Base-by-base conservation (phyloP, 176 grass and related monocot genomes). In the Tuctoria greenei region DNA sequence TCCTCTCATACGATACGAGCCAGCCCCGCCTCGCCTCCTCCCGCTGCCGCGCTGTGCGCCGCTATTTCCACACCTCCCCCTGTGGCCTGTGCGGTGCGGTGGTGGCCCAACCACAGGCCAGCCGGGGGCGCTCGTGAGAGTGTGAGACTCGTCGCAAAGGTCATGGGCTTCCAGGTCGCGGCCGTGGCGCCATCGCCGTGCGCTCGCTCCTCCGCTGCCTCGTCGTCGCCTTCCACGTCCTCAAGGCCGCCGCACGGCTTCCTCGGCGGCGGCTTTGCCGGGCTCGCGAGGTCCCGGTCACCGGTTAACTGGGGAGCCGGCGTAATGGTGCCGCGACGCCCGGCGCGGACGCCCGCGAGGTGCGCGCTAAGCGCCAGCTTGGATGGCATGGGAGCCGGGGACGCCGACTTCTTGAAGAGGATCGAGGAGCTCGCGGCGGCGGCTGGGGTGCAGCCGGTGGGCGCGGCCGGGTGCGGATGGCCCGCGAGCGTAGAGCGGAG, bases 361-460 rank as follows among this genome's bases (percentile, higher is more conserved):
- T 73, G 84, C 23, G 84, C 82, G 14, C 50, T 74, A 60, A 88
- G 82, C 66, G 81, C 90, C 1, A 90, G 82, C 51, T 25, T 90
- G 4, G 83, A 88, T 1, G 65, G 71, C 20, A 83, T 92, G 41
- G 82, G 75, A 5, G 72, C 72, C 31, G 86, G 80, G 20, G 86
- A 97, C 13, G 63, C 76, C 60, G 91, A 87, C 41, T 91, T 97
- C 20, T 18, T 86, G 41, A 59, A 46, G 86, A 76, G 70, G 75
- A 80, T 97, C 63, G 81, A 90, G 80, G 84, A 99, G 68, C 83
- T 91, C 17, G 76, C 83, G 17, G 73, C 73, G 56, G 55, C 83
- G 59, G 68, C 40, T 1, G 34, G 74, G 21, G 78, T 63, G 63
- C 70, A 40, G 13, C 36, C 43, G 34, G 62, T 61, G 1, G 81